Conservation (phyloP, 202 grass and related monocot species). For the Panicum hallii region DNA sequence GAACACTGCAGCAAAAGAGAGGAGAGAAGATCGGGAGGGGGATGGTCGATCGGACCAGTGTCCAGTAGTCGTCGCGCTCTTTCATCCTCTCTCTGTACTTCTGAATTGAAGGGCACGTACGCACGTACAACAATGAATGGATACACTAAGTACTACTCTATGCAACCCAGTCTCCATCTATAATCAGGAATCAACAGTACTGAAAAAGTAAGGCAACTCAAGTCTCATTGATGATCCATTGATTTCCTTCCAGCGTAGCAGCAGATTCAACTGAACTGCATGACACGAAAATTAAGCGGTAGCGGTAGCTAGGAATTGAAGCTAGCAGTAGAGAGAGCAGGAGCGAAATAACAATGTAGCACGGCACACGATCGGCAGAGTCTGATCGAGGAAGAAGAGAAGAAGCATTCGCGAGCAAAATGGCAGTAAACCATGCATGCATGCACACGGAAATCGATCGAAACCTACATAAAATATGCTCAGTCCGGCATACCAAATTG, state of each 20-base stretch:
- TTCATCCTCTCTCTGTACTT: slow-evolving; percentile 24
- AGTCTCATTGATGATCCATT: slow-evolving; percentile 34
- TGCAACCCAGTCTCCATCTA: not conserved
- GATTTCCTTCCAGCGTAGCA: slow-evolving; percentile 16
- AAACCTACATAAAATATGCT: slow-evolving; percentile 76
- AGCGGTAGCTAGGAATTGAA: slow-evolving; percentile 18
- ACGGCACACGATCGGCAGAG: slow-evolving; percentile 23
- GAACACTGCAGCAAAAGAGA: not conserved
- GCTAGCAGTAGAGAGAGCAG: not conserved
- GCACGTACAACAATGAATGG: not conserved
- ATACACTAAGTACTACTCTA: not conserved
- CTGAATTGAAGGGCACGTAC: slow-evolving; percentile 12
- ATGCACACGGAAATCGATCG: slow-evolving; percentile 57
- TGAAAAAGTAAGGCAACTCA: slow-evolving; percentile 5
- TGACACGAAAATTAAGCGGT: slow-evolving; percentile 38
- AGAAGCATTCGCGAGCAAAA: slow-evolving; percentile 14
- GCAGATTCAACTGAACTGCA: slow-evolving; percentile 3
- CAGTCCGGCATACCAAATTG: slow-evolving; percentile 61
- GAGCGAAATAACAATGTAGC: slow-evolving; percentile 40
- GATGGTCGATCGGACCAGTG: not conserved
- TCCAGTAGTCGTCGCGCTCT: not conserved
- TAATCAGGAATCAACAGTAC: slow-evolving; percentile 12
- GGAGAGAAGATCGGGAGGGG: too few species aligned
- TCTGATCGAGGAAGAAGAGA: slow-evolving; percentile 8
- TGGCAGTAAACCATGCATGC: slow-evolving; percentile 52